Evolutionary conservation across 2,329 filamentous ascomycete species (phyloP), one percentile per base, ranked within the genome.

Genomic region (Sphaerulina musiva): DNA sequence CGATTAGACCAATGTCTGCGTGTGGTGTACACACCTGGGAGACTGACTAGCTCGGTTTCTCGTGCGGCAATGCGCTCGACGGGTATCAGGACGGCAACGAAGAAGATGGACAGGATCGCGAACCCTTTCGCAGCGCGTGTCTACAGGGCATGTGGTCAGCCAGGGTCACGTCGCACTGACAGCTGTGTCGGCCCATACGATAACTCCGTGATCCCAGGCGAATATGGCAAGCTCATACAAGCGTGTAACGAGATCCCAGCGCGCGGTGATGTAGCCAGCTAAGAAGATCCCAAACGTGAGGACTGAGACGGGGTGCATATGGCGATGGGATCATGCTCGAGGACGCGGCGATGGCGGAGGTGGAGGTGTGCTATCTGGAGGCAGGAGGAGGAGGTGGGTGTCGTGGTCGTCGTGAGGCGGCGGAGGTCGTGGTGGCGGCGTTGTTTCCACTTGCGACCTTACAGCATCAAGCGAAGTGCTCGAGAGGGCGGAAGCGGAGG

Each of bases 191-290:
- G n/a, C 20, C 14, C 52, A 39, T 77, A 95, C 90, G 70, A 97
- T 87, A 67, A 98, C 93, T 70, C 92, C 90, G 88, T 97, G 89
- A 73, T 97, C 88, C 90, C 91, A 96, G 64, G 95, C 93, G 73
- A 97, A 98, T 62, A 95, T 87, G 64, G 89, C 87, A 67, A 98
- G 83, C 75, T 98, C 92, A 85, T 96, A 95, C 67, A 97, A 81
- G 68, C 91, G 86, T 66, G 92, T 96, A 64, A 96, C 90, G 60
- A 98, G 85, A 76, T 97, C 93, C 91, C 93, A 98, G 79, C 93
- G 87, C 70, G 93, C 93, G 76, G 93, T 98, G 73, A 92, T 97
- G 80, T 98, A 98, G 74, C 93, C 93, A 77, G 93, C 92, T 80
- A 97, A 87, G 79, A 98, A 98, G 78, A 98, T 96, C 76, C 87